phyloP scores from a whole-genome alignment of 2,329 filamentous ascomycete genomes.

The Colletotrichum tropicale region DNA sequence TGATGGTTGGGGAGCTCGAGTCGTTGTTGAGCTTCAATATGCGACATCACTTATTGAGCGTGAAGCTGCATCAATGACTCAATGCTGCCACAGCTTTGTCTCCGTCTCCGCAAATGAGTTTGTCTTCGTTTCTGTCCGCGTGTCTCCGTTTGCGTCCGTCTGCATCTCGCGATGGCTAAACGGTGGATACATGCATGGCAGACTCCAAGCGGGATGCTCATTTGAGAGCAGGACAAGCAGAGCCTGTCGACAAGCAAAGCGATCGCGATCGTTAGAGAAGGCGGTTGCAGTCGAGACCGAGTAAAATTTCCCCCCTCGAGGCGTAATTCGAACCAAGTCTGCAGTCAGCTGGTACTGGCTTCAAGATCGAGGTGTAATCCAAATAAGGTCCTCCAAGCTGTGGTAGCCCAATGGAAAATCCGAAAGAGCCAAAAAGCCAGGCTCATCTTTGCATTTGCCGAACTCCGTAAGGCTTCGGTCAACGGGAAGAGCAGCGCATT shows the following conservation, averaged over 20 bases:
- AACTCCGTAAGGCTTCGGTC: not conserved
- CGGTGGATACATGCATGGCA: not conserved
- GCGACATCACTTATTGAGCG: not conserved
- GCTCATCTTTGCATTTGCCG: not conserved
- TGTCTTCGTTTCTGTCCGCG: not conserved
- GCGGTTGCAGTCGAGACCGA: not conserved
- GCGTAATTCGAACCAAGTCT: not conserved
- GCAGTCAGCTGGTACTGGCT: not conserved
- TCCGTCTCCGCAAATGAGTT: not conserved
- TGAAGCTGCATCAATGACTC: not conserved
- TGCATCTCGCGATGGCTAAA: not conserved
- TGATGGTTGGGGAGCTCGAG: not conserved
- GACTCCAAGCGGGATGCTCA: not conserved
- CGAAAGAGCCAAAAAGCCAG: not conserved
- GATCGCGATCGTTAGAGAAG: not conserved
- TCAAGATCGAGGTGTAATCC: not conserved
- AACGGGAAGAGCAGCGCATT: not conserved
- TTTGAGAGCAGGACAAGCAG: not conserved
- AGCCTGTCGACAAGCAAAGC: not conserved
- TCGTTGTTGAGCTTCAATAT: not conserved
- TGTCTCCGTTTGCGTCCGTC: not conserved
- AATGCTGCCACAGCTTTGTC: not conserved
- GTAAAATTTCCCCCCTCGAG: not conserved
- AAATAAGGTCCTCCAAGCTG: not conserved
- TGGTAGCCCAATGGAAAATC: not conserved